Base-by-base conservation (phyloP, 106 monocot species). In the Apostasia ramifera region DNA sequence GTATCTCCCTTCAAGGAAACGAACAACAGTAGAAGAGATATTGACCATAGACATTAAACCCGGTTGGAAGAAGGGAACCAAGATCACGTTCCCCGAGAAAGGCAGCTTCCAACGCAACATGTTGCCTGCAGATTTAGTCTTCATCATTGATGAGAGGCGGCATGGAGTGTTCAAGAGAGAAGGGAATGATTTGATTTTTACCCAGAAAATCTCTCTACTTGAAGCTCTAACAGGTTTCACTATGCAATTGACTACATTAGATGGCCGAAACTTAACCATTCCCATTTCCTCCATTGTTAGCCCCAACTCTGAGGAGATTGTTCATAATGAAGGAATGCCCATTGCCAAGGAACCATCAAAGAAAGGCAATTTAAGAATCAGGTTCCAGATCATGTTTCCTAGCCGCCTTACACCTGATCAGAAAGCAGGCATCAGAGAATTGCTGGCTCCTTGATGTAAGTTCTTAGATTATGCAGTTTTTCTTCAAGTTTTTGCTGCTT, bases 21-120 rank as follows among this genome's bases (percentile, higher is more conserved):
- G 61, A 9, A 80, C 59, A 53, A 50, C 58, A 38, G 83, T 77
- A 15, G 57, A 80, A 14, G 89, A 88, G 77, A 78, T 85, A 47
- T 66, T 85, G 41, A 79, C 84, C 13, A 80, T 89, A 13, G 82
- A 89, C 5, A 74, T 85, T 44, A 82, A 85, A 52, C 89, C 89
- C 0, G 85, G 89, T 8, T 85, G 89, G 89, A 89, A 89, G 73
- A 89, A 82, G 45, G 89, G 89, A 1, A 89, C 89, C 14, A 85
- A 85, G 72, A 85, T 89, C 49, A 89, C 85, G 11, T 89, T 89
- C 61, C 82, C 81, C 0, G 70, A 72, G 66, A 89, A 84, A 72
- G 89, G 89, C 1, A 81, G 82, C 15, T 77, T 79, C 59, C 53
- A 63, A 10, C 50, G 53, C 8, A 78, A 81, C 70, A 79, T 66